Conservation (phyloP, 805 yeast genomes). For the Lachancea lanzarotensis region DNA sequence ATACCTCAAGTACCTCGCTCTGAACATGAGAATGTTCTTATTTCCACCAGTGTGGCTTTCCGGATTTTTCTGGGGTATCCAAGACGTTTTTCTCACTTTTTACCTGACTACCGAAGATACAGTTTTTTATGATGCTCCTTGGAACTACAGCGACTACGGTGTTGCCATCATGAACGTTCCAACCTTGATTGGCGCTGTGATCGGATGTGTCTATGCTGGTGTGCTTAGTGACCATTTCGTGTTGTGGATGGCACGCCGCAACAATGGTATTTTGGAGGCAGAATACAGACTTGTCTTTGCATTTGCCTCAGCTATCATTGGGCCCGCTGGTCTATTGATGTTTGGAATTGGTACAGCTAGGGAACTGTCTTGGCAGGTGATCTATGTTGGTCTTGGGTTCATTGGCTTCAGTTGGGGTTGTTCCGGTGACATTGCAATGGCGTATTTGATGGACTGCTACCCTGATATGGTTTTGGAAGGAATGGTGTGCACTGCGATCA, state of each 20-base stretch:
- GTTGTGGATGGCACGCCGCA: constrained; percentile 52
- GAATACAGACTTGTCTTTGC: constrained; percentile 57
- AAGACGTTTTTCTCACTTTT: constrained; percentile 69
- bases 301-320: constrained; percentile 47
- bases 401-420: constrained; percentile 67
- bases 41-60: constrained; percentile 62
- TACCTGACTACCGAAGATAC: constrained; percentile 70
- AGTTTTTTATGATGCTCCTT: constrained; percentile 58
- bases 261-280: constrained; percentile 57
- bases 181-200: constrained; percentile 54
- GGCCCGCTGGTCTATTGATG: constrained; percentile 56
- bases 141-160: constrained; percentile 55
- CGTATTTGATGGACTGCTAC: constrained; percentile 59
- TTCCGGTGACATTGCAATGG: constrained; percentile 64
- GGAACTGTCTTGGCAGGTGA: constrained; percentile 45
- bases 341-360: constrained; percentile 62
- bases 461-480: constrained; percentile 67
- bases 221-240: constrained; percentile 53
- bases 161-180: constrained; percentile 76
- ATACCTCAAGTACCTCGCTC: constrained; percentile 45
- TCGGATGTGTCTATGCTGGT: constrained; percentile 65
- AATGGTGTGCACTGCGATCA: constrained; percentile 61
- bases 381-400: constrained; percentile 56
- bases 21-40: constrained; percentile 49
- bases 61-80: constrained; percentile 75